Evolutionary conservation across 1,284 basidiomycete genomes (phyloP).

Genomic region (Microbotryum intermedium): DNA sequence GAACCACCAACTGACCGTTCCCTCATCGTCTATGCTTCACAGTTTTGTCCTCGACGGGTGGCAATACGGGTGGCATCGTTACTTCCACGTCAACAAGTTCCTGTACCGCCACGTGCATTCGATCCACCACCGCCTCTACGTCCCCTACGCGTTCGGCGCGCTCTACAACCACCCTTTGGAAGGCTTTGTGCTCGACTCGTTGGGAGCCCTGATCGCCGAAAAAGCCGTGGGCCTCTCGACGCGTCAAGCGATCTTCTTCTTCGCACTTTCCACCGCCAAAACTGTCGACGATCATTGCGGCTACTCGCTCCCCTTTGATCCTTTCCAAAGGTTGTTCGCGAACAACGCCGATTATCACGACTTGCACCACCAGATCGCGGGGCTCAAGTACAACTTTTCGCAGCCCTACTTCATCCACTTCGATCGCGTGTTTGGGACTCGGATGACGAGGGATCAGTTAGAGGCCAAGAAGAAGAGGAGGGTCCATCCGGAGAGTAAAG

Average conservation of each 20-base stretch:
- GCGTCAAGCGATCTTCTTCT: constrained; percentile 70
- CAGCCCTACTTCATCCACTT: constrained; percentile 62
- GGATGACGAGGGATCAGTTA: constrained; percentile 49
- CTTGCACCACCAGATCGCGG: constrained; percentile 80
- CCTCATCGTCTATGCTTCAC: constrained; percentile 9
- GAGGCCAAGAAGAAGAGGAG: constrained; percentile 14
- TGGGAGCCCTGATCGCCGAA: constrained; percentile 74
- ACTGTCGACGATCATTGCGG: constrained; percentile 98
- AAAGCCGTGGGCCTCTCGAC: constrained; percentile 59
- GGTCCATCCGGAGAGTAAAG: neutral
- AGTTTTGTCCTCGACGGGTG: constrained; percentile 95
- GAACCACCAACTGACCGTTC: too few relatives aligned
- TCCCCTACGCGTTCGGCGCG: constrained; percentile 93
- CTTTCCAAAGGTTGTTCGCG: constrained; percentile 69
- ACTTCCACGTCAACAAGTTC: constrained; percentile 82
- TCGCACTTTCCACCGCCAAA: constrained; percentile 76
- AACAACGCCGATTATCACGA: constrained; percentile 98
- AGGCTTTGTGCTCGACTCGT: constrained; percentile 80
- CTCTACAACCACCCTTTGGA: constrained; percentile 97
- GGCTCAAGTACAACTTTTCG: constrained; percentile 92
- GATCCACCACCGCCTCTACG: constrained; percentile 91
- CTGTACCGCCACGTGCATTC: constrained; percentile 90
- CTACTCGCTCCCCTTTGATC: constrained; percentile 49
- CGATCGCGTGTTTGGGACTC: constrained; percentile 63
- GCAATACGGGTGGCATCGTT: constrained; percentile 86